Percentiles rank a stretch among this genome's conserved stretches.
phyloP scores from a whole-genome alignment of 2,329 filamentous ascomycete species.

The Aschersonia sp. region DNA sequence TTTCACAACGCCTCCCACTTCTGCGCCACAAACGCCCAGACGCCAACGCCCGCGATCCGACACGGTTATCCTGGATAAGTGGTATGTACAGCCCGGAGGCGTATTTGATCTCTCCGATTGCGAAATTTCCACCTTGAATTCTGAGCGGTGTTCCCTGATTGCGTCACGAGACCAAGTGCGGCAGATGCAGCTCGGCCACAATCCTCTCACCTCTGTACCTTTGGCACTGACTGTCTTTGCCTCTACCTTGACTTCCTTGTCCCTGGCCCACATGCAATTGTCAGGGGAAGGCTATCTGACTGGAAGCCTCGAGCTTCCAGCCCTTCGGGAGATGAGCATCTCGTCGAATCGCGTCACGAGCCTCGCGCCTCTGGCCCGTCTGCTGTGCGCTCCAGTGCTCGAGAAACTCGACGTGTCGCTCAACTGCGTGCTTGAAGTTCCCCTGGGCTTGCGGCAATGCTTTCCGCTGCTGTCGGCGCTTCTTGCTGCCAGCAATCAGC shows the following conservation, averaged over 20 bases:
- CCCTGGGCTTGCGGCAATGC: constrained; percentile 41
- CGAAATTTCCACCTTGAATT: constrained; percentile 43
- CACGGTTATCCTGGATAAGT: constrained; percentile 30
- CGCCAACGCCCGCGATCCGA: constrained; percentile 33
- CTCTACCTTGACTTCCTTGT: constrained; percentile 54
- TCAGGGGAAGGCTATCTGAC: constrained; percentile 49
- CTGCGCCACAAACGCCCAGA: constrained; percentile 32
- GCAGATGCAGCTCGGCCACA: constrained; percentile 60
- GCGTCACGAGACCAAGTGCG: constrained; percentile 35
- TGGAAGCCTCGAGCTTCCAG: constrained; percentile 53
- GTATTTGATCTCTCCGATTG: constrained; percentile 58
- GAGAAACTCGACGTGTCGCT: constrained; percentile 67
- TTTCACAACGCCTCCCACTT: constrained; percentile 44
- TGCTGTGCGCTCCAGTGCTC: constrained; percentile 60
- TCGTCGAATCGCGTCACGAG: constrained; percentile 59
- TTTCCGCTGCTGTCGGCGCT: constrained; percentile 62
- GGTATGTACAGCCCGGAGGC: constrained; percentile 43
- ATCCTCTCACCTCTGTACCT: constrained; percentile 58
- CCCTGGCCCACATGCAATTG: constrained; percentile 62
- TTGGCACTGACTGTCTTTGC: constrained; percentile 57
- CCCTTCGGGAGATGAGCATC: constrained; percentile 64
- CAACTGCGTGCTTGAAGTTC: constrained; percentile 65
- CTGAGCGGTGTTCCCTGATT: constrained; percentile 39
- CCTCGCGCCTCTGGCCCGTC: constrained; percentile 47
- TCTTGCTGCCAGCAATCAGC: constrained; percentile 64